Base-by-base conservation (phyloP, 192 early-diverging fungal species). In the Mortierella claussenii region DNA sequence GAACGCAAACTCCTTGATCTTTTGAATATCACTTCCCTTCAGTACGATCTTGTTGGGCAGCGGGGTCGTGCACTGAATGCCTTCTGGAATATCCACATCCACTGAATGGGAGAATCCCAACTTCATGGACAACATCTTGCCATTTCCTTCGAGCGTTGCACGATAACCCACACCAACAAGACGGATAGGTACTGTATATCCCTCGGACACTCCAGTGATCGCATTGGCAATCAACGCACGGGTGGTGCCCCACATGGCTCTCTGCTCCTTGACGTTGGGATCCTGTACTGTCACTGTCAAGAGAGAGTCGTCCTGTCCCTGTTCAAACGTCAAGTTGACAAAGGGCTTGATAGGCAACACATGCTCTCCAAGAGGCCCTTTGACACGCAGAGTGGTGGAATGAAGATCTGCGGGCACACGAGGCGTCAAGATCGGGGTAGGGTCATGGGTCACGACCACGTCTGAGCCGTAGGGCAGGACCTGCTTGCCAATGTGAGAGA, bases 231-330 rank as follows among this genome's bases (percentile, higher is more conserved):
- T 87, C 40, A 95, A 80, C n/a, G 93, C 90, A 28, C 95, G 86
- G 6, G 96, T 95, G 3, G 97, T 99, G 46, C 97, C 97, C 97
- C 97, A 99, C 94, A 99, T 97, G 55, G 88, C 81, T 57, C 87
- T 69, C 79, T 99, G 96, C 46, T 89, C 84, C 68, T 91, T 90
- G 57, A 87, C 71, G n/a, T 64, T 57, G 13, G 83, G 74, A 63
- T 95, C 85, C 12, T 69, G 50, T 3, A 98, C 83, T 1, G 36
- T 51, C 8, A 95, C 71, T 54, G 76, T 71, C 32, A 87, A 58
- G 34, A 82, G 86, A 48, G 65, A 52, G 60, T 88, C 85, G 23
- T 54, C 55, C 43, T 79, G 68, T 34, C 68, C 60, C 49, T 80
- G 42, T 23, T 63, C 49, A 50, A 79, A 68, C 12, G 60, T 59